Evolutionary conservation across 768 basidiomycete species (phyloP).

Genomic region (Tremella yokohamensis): DNA sequence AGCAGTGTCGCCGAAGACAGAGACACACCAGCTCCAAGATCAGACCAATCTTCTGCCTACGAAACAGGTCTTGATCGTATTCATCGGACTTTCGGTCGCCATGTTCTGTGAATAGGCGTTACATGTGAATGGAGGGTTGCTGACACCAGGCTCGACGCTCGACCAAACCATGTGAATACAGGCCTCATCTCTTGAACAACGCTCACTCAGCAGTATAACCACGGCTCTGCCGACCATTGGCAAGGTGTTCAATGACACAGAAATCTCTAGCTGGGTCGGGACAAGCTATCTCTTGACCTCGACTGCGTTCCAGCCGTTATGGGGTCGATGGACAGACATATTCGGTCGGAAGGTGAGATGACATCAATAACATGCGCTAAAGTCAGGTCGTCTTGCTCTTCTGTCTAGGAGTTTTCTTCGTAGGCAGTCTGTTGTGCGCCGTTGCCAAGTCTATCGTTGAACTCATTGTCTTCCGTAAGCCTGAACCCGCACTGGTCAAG

Average conservation of each 20-base stretch:
- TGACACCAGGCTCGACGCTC: too few species aligned
- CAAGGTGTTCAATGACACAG: conserved; percentile 62
- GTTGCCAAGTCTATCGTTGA: conserved; percentile 56
- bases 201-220: conserved; percentile 3
- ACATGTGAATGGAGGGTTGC: too few species aligned
- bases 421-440: too few species aligned
- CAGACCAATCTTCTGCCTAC: conserved; percentile 72
- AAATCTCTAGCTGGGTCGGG: conserved; percentile 67
- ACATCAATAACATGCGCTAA: conserved; percentile 51
- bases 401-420: conserved; percentile 51
- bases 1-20: too few species aligned
- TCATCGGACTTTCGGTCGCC: conserved; percentile 62
- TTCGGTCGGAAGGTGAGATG: conserved; percentile 40
- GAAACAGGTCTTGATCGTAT: conserved; percentile 63
- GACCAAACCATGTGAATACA: conserved; percentile 63
- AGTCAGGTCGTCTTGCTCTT: conserved; percentile 64
- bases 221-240: conserved; percentile 62
- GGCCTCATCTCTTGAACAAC: not conserved
- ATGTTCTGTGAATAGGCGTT: too few species aligned
- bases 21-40: conserved; percentile 65
- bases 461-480: conserved; percentile 62
- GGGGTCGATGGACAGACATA: conserved; percentile 30
- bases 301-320: conserved; percentile 54
- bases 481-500: too few species aligned
- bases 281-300: conserved; percentile 66